A percentile compares a stretch with the other conserved stretches of the same genome.
Evolutionary conservation across 2,329 filamentous ascomycete species (phyloP).

Genomic region (Aspergillus niger): DNA sequence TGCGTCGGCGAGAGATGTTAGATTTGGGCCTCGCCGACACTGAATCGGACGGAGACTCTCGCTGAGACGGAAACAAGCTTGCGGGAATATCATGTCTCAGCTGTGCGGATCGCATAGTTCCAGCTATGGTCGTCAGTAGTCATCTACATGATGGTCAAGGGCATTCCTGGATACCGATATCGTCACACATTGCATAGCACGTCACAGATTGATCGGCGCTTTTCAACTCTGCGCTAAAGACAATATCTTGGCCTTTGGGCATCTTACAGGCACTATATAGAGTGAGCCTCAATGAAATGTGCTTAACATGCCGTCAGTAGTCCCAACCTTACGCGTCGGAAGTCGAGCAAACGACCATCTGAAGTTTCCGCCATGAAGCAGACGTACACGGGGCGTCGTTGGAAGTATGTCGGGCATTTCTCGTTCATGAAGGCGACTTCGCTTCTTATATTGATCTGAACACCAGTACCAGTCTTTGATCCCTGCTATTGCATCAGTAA

Average conservation of each 20-base stretch:
- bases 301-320: constrained; percentile 8
- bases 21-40: constrained; percentile 22
- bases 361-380: constrained; percentile 74
- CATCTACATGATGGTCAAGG: neutral
- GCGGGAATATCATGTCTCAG: constrained; percentile 53
- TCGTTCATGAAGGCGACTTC: constrained; percentile 73
- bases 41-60: constrained; percentile 4
- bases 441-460: constrained; percentile 64
- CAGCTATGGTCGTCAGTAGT: constrained; percentile 46
- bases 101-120: constrained; percentile 57
- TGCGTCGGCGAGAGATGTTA: constrained; percentile 21
- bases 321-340: constrained; percentile 58
- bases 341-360: constrained; percentile 70
- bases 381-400: constrained; percentile 64
- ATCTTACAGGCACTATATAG: constrained; percentile 63
- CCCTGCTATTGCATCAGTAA: constrained; percentile 30
- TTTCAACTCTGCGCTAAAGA: constrained; percentile 60
- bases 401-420: constrained; percentile 62
- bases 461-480: constrained; percentile 43
- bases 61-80: constrained; percentile 44
- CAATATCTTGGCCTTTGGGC: constrained; percentile 61
- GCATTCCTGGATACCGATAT: constrained; percentile 60
- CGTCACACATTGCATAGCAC: constrained; percentile 79
- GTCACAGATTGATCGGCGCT: constrained; percentile 60
- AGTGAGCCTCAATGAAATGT: constrained; percentile 27